These are phyloP conservation scores for Beauveria scarabaeidicola DNA, from an alignment of 2,329 filamentous ascomycete genomes.

Conservation along the genomic window DNA sequence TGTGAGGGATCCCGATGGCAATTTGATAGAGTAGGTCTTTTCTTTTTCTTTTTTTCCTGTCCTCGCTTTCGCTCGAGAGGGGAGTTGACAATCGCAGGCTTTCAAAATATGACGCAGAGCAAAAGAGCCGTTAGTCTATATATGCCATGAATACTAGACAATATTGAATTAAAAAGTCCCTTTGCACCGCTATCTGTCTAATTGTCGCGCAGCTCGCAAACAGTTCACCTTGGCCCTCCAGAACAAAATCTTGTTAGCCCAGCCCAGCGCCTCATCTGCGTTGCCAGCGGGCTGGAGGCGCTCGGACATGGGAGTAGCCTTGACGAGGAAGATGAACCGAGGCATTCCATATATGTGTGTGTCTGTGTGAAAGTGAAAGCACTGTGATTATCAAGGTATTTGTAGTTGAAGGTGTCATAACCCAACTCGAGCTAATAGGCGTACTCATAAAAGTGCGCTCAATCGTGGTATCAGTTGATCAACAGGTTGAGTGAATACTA, in stretches of 20 bases:
- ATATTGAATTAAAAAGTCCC: too few relatives aligned
- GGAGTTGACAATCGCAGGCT: constrained; percentile 3
- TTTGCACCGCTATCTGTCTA: not conserved
- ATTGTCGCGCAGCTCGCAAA: constrained; percentile 18
- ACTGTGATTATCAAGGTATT: too few relatives aligned
- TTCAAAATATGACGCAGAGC: constrained; percentile 9
- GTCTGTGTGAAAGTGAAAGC: not conserved
- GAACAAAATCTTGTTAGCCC: constrained; percentile 24
- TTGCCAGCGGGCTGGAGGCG: constrained; percentile 16
- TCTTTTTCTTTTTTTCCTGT: not conserved
- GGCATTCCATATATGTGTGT: constrained; percentile 16
- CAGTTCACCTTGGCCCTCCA: constrained; percentile 18
- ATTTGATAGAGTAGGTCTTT: constrained; percentile 49
- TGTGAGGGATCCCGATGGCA: constrained; percentile 52
- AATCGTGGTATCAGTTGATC: not conserved
- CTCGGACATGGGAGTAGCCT: constrained; percentile 20
- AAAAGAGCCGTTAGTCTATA: not conserved
- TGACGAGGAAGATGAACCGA: constrained; percentile 24
- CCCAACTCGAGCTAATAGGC: too few relatives aligned
- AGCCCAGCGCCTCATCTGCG: constrained; percentile 22
- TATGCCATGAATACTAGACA: not conserved
- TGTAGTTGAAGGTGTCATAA: too few relatives aligned
- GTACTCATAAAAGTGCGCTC: too few relatives aligned
- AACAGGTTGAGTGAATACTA: not conserved
- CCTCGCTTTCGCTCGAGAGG: not conserved